A percentile compares a stretch with the other conserved stretches of the same genome.
Evolutionary conservation across 2,329 filamentous ascomycete genomes (phyloP).

Genomic region (Aspergillus alliaceus): DNA sequence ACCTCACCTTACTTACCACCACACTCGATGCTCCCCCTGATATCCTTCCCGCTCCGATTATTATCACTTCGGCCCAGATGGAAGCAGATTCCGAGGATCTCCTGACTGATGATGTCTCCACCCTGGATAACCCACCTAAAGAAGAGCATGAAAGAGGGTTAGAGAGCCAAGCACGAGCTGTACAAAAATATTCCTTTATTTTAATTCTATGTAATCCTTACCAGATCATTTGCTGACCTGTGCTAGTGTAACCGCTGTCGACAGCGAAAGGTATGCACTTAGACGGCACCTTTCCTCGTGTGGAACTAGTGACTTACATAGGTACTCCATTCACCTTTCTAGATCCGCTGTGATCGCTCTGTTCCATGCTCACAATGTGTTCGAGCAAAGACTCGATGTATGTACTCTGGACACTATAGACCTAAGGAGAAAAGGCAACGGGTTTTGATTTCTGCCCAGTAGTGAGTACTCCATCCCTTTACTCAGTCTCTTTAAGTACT

Average conservation of each 20-base stretch:
- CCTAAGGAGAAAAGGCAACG: constrained; percentile 11
- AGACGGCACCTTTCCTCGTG: neutral
- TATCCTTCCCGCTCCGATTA: neutral
- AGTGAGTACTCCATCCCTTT: constrained; percentile 4
- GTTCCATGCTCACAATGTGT: constrained; percentile 10
- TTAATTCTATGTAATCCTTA: neutral
- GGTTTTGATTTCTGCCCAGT: constrained; percentile 11
- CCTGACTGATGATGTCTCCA: neutral
- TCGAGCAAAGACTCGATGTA: constrained; percentile 6
- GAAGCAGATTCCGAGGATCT: neutral
- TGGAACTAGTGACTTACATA: neutral
- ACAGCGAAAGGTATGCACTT: constrained; percentile 8
- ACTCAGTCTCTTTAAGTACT: neutral
- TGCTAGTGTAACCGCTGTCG: constrained; percentile 13
- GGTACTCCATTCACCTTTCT: neutral
- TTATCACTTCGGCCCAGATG: neutral
- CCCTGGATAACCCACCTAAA: neutral
- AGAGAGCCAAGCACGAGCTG: neutral
- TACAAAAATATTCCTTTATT: neutral
- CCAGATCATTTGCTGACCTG: neutral
- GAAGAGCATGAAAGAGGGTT: neutral
- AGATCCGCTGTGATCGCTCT: constrained; percentile 9
- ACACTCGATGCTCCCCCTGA: neutral
- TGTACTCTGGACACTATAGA: constrained; percentile 1
- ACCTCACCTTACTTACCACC: too few relatives aligned